Conservation (phyloP, 192 early-diverging fungal genomes). For the Gaertneriomyces sp. region DNA sequence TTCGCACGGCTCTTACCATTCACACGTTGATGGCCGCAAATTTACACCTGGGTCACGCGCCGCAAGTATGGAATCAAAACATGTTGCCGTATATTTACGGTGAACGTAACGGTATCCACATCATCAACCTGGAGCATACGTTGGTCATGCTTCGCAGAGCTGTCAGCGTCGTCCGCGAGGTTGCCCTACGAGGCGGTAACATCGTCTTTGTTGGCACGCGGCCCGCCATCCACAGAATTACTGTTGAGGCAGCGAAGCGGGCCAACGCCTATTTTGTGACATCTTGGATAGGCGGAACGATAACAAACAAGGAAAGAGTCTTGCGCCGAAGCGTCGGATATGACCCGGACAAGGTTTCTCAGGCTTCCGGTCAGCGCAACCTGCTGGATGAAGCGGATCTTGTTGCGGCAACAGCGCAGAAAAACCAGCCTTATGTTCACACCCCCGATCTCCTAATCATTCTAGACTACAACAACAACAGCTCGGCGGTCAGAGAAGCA, state of each 20-base stretch:
- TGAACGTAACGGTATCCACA: constrained; percentile 78
- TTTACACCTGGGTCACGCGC: constrained; percentile 85
- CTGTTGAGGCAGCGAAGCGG: constrained; percentile 74
- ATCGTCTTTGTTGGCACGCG: constrained; percentile 85
- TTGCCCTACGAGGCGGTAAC: constrained; percentile 72
- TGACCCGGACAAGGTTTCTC: constrained; percentile 43
- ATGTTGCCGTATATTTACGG: constrained; percentile 89
- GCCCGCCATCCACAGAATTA: constrained; percentile 57
- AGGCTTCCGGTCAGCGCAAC: constrained; percentile 19
- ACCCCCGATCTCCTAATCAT: constrained; percentile 80
- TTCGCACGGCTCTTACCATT: constrained; percentile 26
- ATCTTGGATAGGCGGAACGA: constrained; percentile 82
- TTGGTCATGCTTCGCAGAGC: constrained; percentile 79
- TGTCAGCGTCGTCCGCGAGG: constrained; percentile 62
- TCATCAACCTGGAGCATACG: constrained; percentile 93
- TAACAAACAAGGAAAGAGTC: constrained; percentile 79
- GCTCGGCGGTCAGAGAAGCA: constrained; percentile 76
- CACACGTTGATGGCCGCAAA: constrained; percentile 64
- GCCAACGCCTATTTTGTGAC: constrained; percentile 76
- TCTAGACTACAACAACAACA: constrained; percentile 79
- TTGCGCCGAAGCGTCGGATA: constrained; percentile 51
- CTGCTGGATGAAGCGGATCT: constrained; percentile 23
- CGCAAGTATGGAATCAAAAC: constrained; percentile 69
- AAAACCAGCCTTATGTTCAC: constrained; percentile 39
- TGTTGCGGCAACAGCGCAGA: constrained; percentile 37